Base-by-base conservation (phyloP, 2,329 filamentous ascomycete species). In the Ceratocystiopsis brevicomis region DNA sequence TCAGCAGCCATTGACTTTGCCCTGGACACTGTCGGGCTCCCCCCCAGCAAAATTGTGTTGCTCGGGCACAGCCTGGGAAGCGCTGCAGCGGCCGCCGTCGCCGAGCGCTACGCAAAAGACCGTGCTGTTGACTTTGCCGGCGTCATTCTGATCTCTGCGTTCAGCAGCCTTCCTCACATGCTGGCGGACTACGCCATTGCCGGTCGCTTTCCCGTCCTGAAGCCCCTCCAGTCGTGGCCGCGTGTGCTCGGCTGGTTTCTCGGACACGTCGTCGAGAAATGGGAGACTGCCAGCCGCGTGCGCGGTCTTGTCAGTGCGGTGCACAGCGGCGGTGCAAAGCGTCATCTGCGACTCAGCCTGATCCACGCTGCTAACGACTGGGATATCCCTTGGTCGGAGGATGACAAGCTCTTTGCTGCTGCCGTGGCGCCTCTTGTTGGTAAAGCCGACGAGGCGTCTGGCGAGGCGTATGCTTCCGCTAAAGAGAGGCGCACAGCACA, bases 41-140 rank as follows among this genome's bases (percentile, higher is more conserved):
- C 81, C 0, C 63, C 84, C 0, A 68, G 71, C 36, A 76, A 76
- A 21, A 90, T 94, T 48, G 75, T 88, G 3, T 66, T 95, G 25
- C 64, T 92, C 3, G 88, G 87, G 16, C 87, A 95, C 53, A 90
- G 81, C 53, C 69, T 96, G 0, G 88, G 88, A 19, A 94, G 88
- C 0, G 87, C 83, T 0, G 82, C 95, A 1, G 76, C 79, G 6
- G 71, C 77, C 39, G 87, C 76, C 3, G 75, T 83, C 1, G 78
- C 75, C 1, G 77, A 93, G 53, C 69, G 75, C 44, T 87, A 81
- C 52, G 69, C 73, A 3, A 54, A 65, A 41, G 38, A 40, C 4
- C 61, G 65, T 43, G 69, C 67, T 5, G 64, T 76, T 38, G 74
- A 81, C 25, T 92, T 93, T 53, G 85, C 83, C 0, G 81, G 81